Percentiles rank a stretch among this genome's conserved stretches.
Evolutionary conservation across 2,329 filamentous ascomycete species (phyloP).

Genomic region (Verticillium alfalfae): DNA sequence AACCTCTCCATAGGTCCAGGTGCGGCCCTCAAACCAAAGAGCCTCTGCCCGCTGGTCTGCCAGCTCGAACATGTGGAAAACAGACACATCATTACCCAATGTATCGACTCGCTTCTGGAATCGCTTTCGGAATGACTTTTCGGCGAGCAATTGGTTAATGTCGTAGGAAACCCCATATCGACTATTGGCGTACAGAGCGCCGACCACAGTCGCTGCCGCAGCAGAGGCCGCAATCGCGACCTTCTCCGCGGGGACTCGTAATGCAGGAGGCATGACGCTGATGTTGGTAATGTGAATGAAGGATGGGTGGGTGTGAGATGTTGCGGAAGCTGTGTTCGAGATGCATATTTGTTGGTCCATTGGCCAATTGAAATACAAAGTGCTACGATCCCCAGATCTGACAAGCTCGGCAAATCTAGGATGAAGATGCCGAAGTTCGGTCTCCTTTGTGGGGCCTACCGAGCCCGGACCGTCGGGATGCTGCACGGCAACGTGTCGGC

Average conservation of each 20-base stretch:
- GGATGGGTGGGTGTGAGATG: no score
- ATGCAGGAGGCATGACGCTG: background rate
- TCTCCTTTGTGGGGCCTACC: background rate
- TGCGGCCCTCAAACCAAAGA: background rate
- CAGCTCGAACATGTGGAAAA: background rate
- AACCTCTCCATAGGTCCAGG: background rate
- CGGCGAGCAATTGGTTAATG: background rate
- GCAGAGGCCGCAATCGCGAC: background rate
- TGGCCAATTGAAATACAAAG: no score
- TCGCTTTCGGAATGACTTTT: slow-evolving; percentile 1
- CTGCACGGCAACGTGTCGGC: background rate
- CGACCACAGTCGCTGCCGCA: background rate
- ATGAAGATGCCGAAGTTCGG: background rate
- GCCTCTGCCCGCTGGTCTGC: background rate
- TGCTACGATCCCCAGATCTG: no score
- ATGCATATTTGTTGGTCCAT: no score
- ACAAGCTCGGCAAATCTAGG: background rate
- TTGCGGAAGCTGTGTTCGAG: no score
- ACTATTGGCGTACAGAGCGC: background rate
- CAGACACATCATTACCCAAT: background rate
- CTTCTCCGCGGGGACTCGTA: background rate
- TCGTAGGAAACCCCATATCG: background rate
- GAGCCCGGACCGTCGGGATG: background rate
- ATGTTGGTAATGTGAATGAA: background rate
- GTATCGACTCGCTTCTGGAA: background rate